A percentile compares a stretch with the other conserved stretches of the same genome.
Conservation (phyloP, 2,329 filamentous ascomycete genomes). For the Neonectria magnoliae region DNA sequence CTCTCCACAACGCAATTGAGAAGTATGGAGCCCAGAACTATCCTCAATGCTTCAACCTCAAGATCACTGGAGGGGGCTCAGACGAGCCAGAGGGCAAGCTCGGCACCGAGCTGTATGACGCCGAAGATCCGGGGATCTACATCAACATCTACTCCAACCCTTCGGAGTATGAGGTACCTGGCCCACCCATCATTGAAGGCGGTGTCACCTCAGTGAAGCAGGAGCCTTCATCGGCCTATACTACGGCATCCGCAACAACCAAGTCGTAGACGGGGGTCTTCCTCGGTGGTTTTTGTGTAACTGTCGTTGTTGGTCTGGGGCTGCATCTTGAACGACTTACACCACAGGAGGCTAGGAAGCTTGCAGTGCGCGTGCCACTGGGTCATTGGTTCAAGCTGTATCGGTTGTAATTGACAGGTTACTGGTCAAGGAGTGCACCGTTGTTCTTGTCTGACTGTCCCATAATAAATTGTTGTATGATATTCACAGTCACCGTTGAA, state of each 20-base stretch:
- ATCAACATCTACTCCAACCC: conserved; percentile 47
- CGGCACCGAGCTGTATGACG: conserved; percentile 50
- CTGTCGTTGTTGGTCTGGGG: neutral
- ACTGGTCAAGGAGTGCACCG: neutral
- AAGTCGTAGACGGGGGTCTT: conserved; percentile 24
- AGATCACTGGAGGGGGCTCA: conserved; percentile 54
- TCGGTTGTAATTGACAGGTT: neutral
- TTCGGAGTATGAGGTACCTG: conserved; percentile 46
- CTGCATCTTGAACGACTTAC: neutral
- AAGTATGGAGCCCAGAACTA: conserved; percentile 60
- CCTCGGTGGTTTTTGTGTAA: neutral
- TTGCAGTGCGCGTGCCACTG: neutral
- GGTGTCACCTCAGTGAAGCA: conserved; percentile 41
- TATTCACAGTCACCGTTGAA: neutral
- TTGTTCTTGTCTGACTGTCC: neutral
- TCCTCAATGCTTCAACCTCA: conserved; percentile 62
- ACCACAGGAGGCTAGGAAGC: neutral
- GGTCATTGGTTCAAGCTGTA: neutral
- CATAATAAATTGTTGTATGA: neutral
- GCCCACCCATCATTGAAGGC: conserved; percentile 43
- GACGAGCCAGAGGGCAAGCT: conserved; percentile 46
- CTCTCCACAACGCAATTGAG: conserved; percentile 58
- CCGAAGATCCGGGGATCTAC: conserved; percentile 48
- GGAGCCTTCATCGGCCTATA: conserved; percentile 37
- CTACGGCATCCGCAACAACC: conserved; percentile 37